These are phyloP conservation scores for Fraxinus quadrangulata DNA, from an alignment of 257 asterid genomes.

Conservation along the genomic window DNA sequence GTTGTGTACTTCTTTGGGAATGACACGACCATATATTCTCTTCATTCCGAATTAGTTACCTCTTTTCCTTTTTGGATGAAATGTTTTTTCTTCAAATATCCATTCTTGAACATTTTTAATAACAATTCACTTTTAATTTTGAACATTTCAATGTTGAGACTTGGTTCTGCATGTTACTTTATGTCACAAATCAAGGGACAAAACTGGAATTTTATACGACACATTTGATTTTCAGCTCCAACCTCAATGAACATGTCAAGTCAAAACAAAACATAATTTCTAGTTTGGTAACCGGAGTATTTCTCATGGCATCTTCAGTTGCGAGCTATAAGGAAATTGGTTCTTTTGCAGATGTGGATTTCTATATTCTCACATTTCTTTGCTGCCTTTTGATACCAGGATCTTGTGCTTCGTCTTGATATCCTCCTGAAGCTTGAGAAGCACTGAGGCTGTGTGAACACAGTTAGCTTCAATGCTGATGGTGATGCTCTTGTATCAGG, in stretches of 20 bases:
- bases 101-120: no score
- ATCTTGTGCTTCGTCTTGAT: slow-evolving; percentile 84
- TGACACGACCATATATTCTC: no score
- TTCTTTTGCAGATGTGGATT: background rate
- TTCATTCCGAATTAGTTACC: no score
- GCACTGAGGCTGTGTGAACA: slow-evolving; percentile 86
- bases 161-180: no score
- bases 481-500: slow-evolving; percentile 85
- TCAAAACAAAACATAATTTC: no score
- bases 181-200: background rate
- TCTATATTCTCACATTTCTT: background rate
- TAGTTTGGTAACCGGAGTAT: background rate
- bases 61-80: no score
- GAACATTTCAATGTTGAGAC: no score
- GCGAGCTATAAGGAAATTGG: background rate
- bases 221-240: background rate
- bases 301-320: background rate
- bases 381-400: slow-evolving; percentile 42
- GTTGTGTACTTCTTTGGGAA: no score
- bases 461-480: slow-evolving; percentile 70
- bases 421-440: slow-evolving; percentile 61
- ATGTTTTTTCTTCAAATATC: no score
- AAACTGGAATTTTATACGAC: background rate
- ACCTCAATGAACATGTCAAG: background rate
- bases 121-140: no score